A percentile compares a stretch with the other conserved stretches of the same genome.
Conservation (phyloP, 2,329 filamentous ascomycete species). For the Dothistroma septosporum region DNA sequence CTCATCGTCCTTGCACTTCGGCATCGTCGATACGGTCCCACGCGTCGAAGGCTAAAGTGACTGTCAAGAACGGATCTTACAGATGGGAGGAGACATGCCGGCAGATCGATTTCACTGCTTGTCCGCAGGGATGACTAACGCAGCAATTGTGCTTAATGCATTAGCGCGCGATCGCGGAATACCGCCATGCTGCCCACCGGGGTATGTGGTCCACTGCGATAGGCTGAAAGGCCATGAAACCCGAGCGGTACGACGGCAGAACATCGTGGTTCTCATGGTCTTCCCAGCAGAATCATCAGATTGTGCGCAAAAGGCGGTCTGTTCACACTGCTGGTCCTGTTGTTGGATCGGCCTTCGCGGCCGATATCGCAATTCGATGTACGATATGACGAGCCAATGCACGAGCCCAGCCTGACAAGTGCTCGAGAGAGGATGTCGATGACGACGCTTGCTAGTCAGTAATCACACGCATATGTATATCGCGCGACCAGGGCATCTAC, state of each 20-base stretch:
- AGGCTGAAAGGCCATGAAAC: not conserved
- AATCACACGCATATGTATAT: no score
- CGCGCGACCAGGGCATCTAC: no score
- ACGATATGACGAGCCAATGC: no score
- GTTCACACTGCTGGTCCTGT: no score
- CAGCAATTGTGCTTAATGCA: not conserved
- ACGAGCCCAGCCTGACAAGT: no score
- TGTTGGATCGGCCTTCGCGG: no score
- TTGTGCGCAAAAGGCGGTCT: no score
- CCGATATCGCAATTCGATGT: no score
- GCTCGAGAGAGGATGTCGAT: no score
- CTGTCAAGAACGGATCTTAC: not conserved
- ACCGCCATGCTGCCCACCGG: not conserved
- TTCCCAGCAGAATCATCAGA: no score
- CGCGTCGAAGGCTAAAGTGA: not conserved
- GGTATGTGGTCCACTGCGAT: not conserved
- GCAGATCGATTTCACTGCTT: not conserved
- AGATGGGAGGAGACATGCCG: not conserved
- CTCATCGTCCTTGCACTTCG: constrained; percentile 6
- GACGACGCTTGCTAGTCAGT: no score
- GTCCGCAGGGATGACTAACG: not conserved
- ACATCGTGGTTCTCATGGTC: not conserved
- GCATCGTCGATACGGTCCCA: not conserved
- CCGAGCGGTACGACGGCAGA: not conserved
- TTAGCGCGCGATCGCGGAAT: not conserved